Base-by-base conservation (phyloP, 1,139 yeast genomes). In the Kurtzmaniella quercitrusa region DNA sequence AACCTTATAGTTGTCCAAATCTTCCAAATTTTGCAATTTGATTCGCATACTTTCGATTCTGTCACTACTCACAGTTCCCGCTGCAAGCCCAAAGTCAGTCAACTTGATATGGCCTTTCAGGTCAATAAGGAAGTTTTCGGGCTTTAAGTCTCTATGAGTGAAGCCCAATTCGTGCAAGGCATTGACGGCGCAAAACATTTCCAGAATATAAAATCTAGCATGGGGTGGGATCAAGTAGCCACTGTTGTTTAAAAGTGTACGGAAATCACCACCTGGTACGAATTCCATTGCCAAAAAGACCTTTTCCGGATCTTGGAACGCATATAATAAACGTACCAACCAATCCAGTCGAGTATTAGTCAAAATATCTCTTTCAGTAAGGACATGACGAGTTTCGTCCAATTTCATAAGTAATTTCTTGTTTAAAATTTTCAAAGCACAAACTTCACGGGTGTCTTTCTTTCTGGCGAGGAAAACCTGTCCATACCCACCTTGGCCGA, bases 401-500 rank as follows among this genome's bases (percentile, higher is more conserved):
- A 91, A 77, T 64, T 88, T 91, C 46, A 88, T 82, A 51, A 94
- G 72, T 49, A 91, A 71, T 56, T 85, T 85, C 64, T 94, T 94
- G 62, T 89, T 91, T 57, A 94, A 76, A 17, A 93, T 88, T 61
- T 94, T 94, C 55, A 94, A 74, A 1, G 99, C 99, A 65, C 97
- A 93, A 39, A 94, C 85, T 65, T 94, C 99, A 52, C 85, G 81
- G 4, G 98, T 89, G 58, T 94, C 99, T 53, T 84, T 84, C 70
- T 94, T 94, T 52, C 93, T 79, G 1, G 99, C 98, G 51, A 94
- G 71, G 56, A 88, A 94, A 15, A 94, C 98, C 66, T 89, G 96
- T 19, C 99, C 99, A 59, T 94, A 94, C 2, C 99, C 98, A 57
- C 99, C 99, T 70, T 94, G 98, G 20, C 99, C 98, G 30, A 94